These are phyloP conservation scores for Ceratobasidium sp. DNA, from an alignment of 1,284 basidiomycete genomes.

Conservation along the genomic window DNA sequence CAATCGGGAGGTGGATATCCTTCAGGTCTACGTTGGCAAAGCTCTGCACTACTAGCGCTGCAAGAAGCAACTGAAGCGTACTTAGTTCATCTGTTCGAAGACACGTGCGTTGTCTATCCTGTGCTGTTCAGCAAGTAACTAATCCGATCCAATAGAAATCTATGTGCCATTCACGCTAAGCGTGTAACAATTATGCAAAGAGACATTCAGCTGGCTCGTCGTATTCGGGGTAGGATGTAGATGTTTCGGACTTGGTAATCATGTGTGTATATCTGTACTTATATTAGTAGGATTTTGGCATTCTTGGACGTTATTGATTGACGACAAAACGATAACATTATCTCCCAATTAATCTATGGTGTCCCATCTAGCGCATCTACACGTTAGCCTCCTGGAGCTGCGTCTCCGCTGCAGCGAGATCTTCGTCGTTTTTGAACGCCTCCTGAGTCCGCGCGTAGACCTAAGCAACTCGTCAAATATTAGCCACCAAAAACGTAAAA, in stretches of 20 bases:
- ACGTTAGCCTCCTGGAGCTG: slow-evolving; percentile 65
- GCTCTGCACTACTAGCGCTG: slow-evolving; percentile 87
- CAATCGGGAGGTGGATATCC: slow-evolving; percentile 71
- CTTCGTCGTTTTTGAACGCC: slow-evolving; percentile 65
- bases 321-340: background rate
- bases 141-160: slow-evolving; percentile 68
- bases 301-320: slow-evolving; percentile 4
- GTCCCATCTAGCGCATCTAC: slow-evolving; percentile 35
- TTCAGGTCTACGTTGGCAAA: slow-evolving; percentile 87
- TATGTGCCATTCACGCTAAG: slow-evolving; percentile 98
- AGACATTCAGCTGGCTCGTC: slow-evolving; percentile 95
- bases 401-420: slow-evolving; percentile 71
- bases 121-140: slow-evolving; percentile 24
- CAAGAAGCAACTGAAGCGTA: slow-evolving; percentile 97
- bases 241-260: slow-evolving; percentile 51
- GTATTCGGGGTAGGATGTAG: slow-evolving; percentile 78
- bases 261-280: slow-evolving; percentile 37
- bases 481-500: slow-evolving; percentile 33
- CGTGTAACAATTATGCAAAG: slow-evolving; percentile 98
- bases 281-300: slow-evolving; percentile 35
- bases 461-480: slow-evolving; percentile 55
- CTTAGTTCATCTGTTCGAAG: slow-evolving; percentile 94
- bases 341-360: background rate
- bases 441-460: slow-evolving; percentile 65
- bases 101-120: slow-evolving; percentile 77